These are phyloP conservation scores for Fraxinus albicans DNA, from an alignment of 305 asterid species.

Conservation along the genomic window DNA sequence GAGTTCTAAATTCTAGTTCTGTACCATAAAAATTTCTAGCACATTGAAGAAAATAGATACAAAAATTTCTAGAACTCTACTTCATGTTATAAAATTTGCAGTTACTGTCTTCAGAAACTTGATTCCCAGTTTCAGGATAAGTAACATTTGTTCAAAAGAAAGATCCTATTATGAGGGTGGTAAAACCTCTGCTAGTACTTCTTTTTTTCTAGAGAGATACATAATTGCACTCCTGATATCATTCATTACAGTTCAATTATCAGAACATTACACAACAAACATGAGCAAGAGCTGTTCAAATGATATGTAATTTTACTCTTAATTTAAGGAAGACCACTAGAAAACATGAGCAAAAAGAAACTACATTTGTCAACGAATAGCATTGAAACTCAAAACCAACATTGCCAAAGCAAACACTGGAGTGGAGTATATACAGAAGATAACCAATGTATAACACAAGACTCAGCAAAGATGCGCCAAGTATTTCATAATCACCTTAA, in stretches of 20 bases:
- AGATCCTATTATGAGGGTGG: background rate
- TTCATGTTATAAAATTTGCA: background rate
- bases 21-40: background rate
- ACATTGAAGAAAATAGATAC: background rate
- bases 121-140: background rate
- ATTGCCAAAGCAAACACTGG: background rate
- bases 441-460: background rate
- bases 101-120: background rate
- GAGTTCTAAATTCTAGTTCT: background rate
- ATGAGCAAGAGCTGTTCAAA: background rate
- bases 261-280: slow-evolving; percentile 1
- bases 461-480: background rate
- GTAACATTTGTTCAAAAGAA: background rate
- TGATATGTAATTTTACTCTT: background rate
- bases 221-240: slow-evolving; percentile 9
- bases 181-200: background rate
- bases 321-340: background rate
- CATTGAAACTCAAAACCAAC: slow-evolving; percentile 12
- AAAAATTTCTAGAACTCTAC: background rate
- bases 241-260: slow-evolving; percentile 6
- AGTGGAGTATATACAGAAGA: background rate
- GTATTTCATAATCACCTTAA: background rate
- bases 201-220: background rate
- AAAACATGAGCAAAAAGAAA: background rate
- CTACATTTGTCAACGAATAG: background rate